Percentiles rank a stretch among this genome's conserved stretches.
These are phyloP conservation scores for Ceratobasidium sp. DNA, from an alignment of 1,284 basidiomycete genomes.

Conservation along the genomic window DNA sequence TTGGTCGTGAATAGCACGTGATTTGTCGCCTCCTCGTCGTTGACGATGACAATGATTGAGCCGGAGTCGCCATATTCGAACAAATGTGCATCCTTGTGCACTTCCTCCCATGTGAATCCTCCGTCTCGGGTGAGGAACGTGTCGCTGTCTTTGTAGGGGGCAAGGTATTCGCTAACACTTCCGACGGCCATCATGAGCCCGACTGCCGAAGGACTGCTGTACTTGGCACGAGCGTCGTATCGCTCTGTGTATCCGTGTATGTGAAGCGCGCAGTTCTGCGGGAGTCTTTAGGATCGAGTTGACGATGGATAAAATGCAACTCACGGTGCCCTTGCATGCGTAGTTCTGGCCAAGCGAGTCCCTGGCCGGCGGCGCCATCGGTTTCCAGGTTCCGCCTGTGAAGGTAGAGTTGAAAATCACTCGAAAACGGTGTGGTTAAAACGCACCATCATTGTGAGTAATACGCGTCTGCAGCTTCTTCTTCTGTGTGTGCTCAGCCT, in stretches of 20 bases:
- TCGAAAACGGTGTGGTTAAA: too few relatives aligned
- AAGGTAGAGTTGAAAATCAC: too few relatives aligned
- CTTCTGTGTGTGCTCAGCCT: conserved; percentile 75
- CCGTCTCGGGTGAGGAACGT: conserved; percentile 97
- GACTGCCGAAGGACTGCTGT: conserved; percentile 89
- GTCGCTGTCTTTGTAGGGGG: conserved; percentile 86
- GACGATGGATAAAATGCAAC: conserved; percentile 51
- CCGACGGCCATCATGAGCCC: conserved; percentile 97
- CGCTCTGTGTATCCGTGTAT: conserved; percentile 97
- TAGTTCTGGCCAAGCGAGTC: conserved; percentile 86
- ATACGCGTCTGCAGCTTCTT: conserved; percentile 90
- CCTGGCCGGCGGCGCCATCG: conserved; percentile 73
- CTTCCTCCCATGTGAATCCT: conserved; percentile 98
- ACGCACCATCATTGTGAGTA: conserved; percentile 97
- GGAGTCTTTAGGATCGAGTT: neutral
- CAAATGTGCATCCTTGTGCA: conserved; percentile 96
- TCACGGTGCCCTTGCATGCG: conserved; percentile 75
- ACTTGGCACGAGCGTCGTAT: conserved; percentile 88
- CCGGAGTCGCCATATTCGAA: conserved; percentile 99
- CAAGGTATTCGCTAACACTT: conserved; percentile 90
- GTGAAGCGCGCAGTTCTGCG: conserved; percentile 84
- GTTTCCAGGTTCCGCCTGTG: conserved; percentile 86
- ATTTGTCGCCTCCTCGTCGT: conserved; percentile 94
- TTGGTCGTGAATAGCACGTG: conserved; percentile 89
- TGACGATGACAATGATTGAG: conserved; percentile 90